phyloP scores from a whole-genome alignment of 805 yeast genomes.

The Pichia exigua region DNA sequence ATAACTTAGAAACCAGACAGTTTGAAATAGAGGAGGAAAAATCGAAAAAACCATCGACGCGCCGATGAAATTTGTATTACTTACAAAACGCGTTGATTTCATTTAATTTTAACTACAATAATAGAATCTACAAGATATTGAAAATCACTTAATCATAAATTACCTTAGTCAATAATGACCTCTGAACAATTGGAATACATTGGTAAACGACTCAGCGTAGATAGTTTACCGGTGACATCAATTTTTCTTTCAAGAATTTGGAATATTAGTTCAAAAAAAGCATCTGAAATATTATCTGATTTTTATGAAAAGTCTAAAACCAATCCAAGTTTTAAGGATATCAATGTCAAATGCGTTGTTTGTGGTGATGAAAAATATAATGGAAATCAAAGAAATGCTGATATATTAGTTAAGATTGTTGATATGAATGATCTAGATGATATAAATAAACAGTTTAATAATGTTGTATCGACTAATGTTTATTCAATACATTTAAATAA shows the following conservation, averaged over 20 bases:
- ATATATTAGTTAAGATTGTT: slow-evolving; percentile 9
- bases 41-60: background rate
- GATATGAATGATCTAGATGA: slow-evolving; percentile 12
- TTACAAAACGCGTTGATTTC: background rate
- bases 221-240: slow-evolving; percentile 22
- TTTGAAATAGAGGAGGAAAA: background rate
- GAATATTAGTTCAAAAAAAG: slow-evolving; percentile 13
- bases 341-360: slow-evolving; percentile 14
- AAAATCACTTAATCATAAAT: too few species aligned
- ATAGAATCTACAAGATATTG: too few species aligned
- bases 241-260: slow-evolving; percentile 17
- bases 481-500: slow-evolving; percentile 19
- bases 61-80: background rate
- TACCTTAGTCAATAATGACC: background rate
- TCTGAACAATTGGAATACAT: background rate
- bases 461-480: slow-evolving; percentile 14
- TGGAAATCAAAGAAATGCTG: background rate
- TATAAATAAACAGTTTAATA: slow-evolving; percentile 12
- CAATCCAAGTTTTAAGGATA: slow-evolving; percentile 4
- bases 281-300: slow-evolving; percentile 17
- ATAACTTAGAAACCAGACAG: too few species aligned
- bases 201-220: background rate
- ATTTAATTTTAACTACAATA: too few species aligned
- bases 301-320: slow-evolving; percentile 15
- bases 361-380: slow-evolving; percentile 2